Conservation (phyloP, 1,284 basidiomycete species). For the Xerocomus nothofagi region DNA sequence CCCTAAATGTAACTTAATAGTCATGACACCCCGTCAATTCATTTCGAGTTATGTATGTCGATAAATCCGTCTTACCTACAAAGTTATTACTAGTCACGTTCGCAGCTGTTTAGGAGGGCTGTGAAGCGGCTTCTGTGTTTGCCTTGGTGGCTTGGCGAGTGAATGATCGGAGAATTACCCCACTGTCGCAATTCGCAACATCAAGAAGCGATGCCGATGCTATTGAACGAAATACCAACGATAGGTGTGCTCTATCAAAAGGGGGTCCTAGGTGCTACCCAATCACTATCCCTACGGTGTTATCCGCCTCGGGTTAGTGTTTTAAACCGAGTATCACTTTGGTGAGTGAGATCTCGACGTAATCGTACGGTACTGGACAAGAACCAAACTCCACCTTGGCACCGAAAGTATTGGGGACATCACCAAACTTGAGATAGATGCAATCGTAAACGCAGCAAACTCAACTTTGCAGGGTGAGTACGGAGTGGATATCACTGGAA, state of each 20-base stretch:
- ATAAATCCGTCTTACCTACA: too few relatives aligned
- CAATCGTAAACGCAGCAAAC: slow-evolving; percentile 90
- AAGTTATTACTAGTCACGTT: too few relatives aligned
- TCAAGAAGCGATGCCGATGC: slow-evolving; percentile 37
- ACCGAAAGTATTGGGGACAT: slow-evolving; percentile 71
- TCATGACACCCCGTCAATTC: slow-evolving; percentile 7
- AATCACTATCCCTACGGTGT: slow-evolving; percentile 18
- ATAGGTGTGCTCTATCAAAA: slow-evolving; percentile 50
- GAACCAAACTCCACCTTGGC: not conserved
- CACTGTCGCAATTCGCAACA: too few relatives aligned
- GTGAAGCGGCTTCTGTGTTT: too few relatives aligned
- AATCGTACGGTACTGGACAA: not conserved
- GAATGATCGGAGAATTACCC: not conserved
- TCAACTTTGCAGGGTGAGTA: slow-evolving; percentile 63
- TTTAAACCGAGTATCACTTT: slow-evolving; percentile 59
- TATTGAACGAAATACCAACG: slow-evolving; percentile 49
- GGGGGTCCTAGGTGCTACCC: slow-evolving; percentile 34
- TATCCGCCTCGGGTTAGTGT: slow-evolving; percentile 38
- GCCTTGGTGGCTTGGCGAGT: too few relatives aligned
- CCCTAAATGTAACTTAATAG: slow-evolving; percentile 14
- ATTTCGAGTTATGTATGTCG: not conserved
- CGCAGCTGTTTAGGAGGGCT: too few relatives aligned
- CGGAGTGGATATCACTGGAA: slow-evolving; percentile 1
- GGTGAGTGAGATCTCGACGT: slow-evolving; percentile 44
- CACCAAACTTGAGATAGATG: slow-evolving; percentile 68